Evolutionary conservation across 179 eudicot genomes (phyloP).

Genomic region (Silene coronaria): DNA sequence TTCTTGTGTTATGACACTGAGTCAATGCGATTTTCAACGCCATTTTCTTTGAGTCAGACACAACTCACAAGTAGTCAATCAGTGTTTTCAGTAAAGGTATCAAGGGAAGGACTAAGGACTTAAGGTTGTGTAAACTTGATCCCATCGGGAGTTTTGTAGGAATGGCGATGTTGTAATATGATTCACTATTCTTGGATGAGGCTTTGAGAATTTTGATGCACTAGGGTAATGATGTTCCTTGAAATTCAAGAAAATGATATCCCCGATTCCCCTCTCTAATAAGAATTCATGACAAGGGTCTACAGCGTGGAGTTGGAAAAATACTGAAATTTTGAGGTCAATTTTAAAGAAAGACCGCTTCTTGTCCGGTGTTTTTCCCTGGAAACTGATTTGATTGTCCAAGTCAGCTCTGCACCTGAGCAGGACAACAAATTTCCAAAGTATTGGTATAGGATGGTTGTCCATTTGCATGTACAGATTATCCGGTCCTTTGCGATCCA

Average conservation of each 20-base stretch:
- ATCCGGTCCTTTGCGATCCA: not conserved
- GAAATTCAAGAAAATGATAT: conserved; percentile 36
- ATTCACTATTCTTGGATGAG: conserved; percentile 48
- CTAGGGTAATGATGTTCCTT: conserved; percentile 61
- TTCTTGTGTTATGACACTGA: too few species aligned
- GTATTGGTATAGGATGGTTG: not conserved
- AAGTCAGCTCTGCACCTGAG: not conserved
- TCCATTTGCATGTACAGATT: not conserved
- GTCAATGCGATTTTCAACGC: too few species aligned
- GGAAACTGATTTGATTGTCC: not conserved
- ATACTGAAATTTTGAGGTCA: not conserved
- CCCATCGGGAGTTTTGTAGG: too few species aligned
- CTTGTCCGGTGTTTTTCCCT: too few species aligned
- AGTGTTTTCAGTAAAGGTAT: too few species aligned
- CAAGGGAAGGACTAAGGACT: too few species aligned
- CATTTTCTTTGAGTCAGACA: too few species aligned
- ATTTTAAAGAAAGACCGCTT: too few species aligned
- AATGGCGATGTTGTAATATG: too few species aligned
- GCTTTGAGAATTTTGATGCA: not conserved
- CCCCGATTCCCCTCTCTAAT: too few species aligned
- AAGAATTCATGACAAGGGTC: not conserved
- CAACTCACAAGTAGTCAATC: too few species aligned
- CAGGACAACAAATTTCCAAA: not conserved
- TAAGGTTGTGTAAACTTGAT: too few species aligned
- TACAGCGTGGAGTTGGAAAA: not conserved